Percentiles rank a stretch among this genome's conserved stretches.
Evolutionary conservation across 2,329 filamentous ascomycete species (phyloP).

Genomic region (Blastomyces silverae): DNA sequence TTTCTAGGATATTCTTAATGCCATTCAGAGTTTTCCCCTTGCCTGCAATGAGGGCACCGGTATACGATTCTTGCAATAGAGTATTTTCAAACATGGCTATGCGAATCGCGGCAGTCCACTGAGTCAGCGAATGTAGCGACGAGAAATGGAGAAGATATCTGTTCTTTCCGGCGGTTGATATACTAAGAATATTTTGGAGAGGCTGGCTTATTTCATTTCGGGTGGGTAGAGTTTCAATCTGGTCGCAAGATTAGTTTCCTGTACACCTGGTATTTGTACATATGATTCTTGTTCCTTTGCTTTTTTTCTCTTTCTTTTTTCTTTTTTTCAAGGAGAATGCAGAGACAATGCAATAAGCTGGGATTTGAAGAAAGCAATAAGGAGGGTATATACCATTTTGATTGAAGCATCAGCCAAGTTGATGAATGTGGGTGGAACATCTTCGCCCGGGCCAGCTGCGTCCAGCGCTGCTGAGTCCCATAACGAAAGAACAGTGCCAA

Average conservation of each 20-base stretch:
- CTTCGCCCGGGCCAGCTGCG: slow-evolving; percentile 72
- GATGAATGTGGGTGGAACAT: slow-evolving; percentile 86
- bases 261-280: background rate
- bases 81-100: slow-evolving; percentile 92
- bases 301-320: background rate
- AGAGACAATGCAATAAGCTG: background rate
- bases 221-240: slow-evolving; percentile 87
- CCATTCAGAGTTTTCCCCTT: slow-evolving; percentile 87
- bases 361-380: background rate
- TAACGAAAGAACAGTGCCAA: slow-evolving; percentile 86
- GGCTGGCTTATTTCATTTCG: slow-evolving; percentile 70
- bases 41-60: slow-evolving; percentile 86
- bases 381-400: slow-evolving; percentile 66
- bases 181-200: slow-evolving; percentile 87
- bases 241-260: slow-evolving; percentile 25
- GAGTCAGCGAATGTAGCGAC: slow-evolving; percentile 81
- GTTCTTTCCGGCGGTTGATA: slow-evolving; percentile 93
- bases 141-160: slow-evolving; percentile 95
- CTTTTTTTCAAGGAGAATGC: background rate
- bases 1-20: slow-evolving; percentile 81
- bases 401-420: slow-evolving; percentile 96
- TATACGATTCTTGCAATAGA: slow-evolving; percentile 91
- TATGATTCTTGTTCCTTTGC: background rate
- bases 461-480: slow-evolving; percentile 95
- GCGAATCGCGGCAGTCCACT: slow-evolving; percentile 93